phyloP scores from a whole-genome alignment of 2,329 filamentous ascomycete genomes.

The Arthrobotrys conoides region DNA sequence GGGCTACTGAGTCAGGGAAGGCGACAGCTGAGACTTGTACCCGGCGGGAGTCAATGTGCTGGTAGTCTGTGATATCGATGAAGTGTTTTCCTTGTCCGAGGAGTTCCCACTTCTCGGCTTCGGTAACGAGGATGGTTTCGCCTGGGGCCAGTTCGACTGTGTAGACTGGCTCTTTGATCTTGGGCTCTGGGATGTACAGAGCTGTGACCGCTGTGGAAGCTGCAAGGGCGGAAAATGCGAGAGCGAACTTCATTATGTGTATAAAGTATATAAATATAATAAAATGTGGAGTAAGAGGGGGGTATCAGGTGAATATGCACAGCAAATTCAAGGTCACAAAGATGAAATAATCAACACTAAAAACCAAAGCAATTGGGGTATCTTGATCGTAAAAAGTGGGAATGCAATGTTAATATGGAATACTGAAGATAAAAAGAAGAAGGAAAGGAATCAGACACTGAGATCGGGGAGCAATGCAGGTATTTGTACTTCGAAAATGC shows the following conservation, averaged over 20 bases:
- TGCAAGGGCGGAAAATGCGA: constrained; percentile 47
- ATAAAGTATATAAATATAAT: constrained; percentile 11
- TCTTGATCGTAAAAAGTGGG: constrained; percentile 12
- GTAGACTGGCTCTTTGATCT: constrained; percentile 40
- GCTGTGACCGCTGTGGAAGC: constrained; percentile 52
- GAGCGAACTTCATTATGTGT: constrained; percentile 54
- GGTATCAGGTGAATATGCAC: constrained; percentile 38
- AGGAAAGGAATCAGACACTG: background rate
- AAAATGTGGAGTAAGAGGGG: background rate
- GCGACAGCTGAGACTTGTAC: constrained; percentile 28
- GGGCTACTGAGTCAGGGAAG: constrained; percentile 36
- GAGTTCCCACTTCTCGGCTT: constrained; percentile 56
- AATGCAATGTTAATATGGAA: background rate
- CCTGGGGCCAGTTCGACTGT: constrained; percentile 56
- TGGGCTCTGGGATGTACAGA: constrained; percentile 56
- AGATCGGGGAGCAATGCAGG: background rate
- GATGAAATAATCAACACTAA: background rate
- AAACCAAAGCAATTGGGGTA: constrained; percentile 31
- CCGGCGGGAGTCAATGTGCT: constrained; percentile 45
- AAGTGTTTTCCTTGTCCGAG: constrained; percentile 55
- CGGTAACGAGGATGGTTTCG: constrained; percentile 48
- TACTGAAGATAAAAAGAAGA: background rate
- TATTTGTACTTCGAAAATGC: constrained; percentile 43
- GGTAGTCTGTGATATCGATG: constrained; percentile 59
- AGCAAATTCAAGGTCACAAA: constrained; percentile 17